Conservation (phyloP, 1,284 basidiomycete species). For the Phellopilus nigrolimitatus region DNA sequence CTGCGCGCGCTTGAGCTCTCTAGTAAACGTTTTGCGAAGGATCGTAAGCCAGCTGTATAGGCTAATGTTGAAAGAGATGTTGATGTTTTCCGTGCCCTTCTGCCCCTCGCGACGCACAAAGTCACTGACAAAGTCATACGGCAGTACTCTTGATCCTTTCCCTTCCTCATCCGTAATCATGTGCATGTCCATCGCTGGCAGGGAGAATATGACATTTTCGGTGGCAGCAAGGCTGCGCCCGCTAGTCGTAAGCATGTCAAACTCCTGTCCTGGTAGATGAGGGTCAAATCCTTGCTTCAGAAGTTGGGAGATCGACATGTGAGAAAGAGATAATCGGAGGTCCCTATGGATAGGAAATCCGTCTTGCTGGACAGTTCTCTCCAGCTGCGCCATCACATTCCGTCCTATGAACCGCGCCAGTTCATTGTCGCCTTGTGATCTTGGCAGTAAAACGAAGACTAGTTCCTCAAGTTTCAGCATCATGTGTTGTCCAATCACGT, state of each 20-base stretch:
- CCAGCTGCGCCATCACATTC: constrained; percentile 61
- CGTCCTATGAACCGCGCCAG: constrained; percentile 66
- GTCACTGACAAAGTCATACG: constrained; percentile 70
- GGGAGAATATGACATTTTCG: constrained; percentile 70
- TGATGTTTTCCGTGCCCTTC: constrained; percentile 65
- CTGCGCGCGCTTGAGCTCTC: constrained; percentile 71
- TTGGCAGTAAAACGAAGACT: constrained; percentile 68
- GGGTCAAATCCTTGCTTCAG: constrained; percentile 46
- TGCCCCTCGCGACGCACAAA: constrained; percentile 52
- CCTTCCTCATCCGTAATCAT: constrained; percentile 64
- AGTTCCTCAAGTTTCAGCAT: constrained; percentile 58
- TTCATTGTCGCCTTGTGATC: constrained; percentile 68
- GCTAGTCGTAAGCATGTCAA: constrained; percentile 14
- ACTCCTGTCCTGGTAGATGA: constrained; percentile 21
- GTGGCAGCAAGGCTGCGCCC: constrained; percentile 44
- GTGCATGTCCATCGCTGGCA: constrained; percentile 74
- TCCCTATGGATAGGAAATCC: constrained; percentile 50
- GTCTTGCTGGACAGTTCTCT: constrained; percentile 53
- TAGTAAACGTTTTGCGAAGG: constrained; percentile 64
- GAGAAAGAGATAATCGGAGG: constrained; percentile 63
- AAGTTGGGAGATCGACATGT: constrained; percentile 70
- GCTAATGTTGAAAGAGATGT: constrained; percentile 75
- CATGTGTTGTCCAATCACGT: constrained; percentile 67
- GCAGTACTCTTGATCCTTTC: constrained; percentile 38
- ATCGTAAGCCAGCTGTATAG: constrained; percentile 76